Base-by-base conservation (phyloP, 805 yeast genomes). In the Pichia eremophila region DNA sequence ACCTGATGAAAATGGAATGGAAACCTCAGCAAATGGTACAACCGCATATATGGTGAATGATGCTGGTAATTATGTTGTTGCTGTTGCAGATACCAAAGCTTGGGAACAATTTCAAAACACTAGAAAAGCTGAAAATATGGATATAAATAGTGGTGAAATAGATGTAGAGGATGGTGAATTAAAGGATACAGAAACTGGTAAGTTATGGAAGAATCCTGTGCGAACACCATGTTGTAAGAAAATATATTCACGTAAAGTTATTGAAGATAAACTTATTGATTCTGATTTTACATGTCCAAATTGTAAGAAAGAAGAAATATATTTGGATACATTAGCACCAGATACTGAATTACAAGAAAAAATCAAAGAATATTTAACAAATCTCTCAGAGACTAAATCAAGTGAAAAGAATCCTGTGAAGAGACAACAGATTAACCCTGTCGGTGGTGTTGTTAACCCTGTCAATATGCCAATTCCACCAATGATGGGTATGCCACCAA, bases 41-140 rank as follows among this genome's bases (percentile, higher is more conserved):
- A 47, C 50, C 8, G 32, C 47, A 9, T 84, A 83, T 49, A 79
- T 93, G 84, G 79, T 93, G 55, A 89, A 89, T 32, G 98, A 90
- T 45, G 93, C 88, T 35, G 99, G 99, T 44, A 86, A 90, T 58
- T 93, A 85, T 62, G 99, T 93, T 5, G 84, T 88, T 43, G 96
- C 95, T n/a, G 80, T 90, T 51, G 98, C 98, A 0, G 99, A 93
- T 67, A 77, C 80, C 39, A 83, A 81, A 58, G 83, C 96, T 0
- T 91, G 99, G 99, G 80, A 81, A 46, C 79, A 75, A 43, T 90
- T 79, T 60, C 96, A 89, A 61, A 80, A 85, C 53, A 83, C 81
- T 71, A 80, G 56, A 61, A 73, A 63, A 37, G 55, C 50, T 15
- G 57, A 52, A 12, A 44, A 40, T 5, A 44, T 18, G n/a, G 51